Evolutionary conservation across 176 grass and related monocot species (phyloP).

Genomic region (Melocanna baccifera): DNA sequence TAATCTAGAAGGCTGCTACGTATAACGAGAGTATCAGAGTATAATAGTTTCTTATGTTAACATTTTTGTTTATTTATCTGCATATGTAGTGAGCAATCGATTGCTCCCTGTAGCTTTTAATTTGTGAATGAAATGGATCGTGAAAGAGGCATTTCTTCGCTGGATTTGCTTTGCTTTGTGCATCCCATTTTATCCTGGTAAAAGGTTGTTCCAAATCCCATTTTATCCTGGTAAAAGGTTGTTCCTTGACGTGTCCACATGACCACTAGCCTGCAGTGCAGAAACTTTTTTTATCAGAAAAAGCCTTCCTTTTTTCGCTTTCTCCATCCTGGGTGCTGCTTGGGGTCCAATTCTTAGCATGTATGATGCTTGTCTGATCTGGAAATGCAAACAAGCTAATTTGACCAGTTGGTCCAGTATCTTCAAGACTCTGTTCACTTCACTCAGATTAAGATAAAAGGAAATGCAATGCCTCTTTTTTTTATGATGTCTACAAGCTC

Average conservation of each 20-base stretch:
- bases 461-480: not conserved
- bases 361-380: conserved; percentile 17
- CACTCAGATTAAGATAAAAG: not conserved
- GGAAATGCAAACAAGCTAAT: not conserved
- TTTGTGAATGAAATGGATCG: not conserved
- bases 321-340: not conserved
- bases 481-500: not conserved
- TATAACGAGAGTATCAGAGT: too few relatives aligned
- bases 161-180: not conserved
- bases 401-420: not conserved
- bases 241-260: not conserved
- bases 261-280: conserved; percentile 5
- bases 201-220: not conserved
- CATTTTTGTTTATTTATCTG: not conserved
- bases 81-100: not conserved
- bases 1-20: too few relatives aligned
- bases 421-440: not conserved
- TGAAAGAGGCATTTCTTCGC: not conserved
- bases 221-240: not conserved
- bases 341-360: not conserved
- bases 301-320: not conserved
- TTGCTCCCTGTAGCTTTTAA: not conserved
- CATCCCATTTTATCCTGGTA: not conserved
- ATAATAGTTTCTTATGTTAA: too few relatives aligned
- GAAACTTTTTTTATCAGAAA: not conserved